Evolutionary conservation across 2,329 filamentous ascomycete species (phyloP), one percentile per base, ranked within the genome.

Genomic region (Sporothrix variecibatus): DNA sequence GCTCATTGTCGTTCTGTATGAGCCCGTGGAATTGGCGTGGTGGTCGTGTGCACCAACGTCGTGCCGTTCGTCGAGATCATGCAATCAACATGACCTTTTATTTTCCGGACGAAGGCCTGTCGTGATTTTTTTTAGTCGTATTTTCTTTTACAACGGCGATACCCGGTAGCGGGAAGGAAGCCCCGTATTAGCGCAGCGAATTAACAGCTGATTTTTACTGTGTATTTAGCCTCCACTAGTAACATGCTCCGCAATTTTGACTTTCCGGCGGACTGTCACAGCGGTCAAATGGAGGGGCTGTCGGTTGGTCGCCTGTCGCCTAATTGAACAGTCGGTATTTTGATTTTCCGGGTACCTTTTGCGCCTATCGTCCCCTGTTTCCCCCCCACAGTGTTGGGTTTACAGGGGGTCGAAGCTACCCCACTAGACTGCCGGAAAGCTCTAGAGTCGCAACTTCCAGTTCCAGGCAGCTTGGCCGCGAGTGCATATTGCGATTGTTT

Each of bases 291-390:
- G 6, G 38, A 46, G 51, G 62, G 72, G 64, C 56, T 26, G 28
- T 40, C 34, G 3, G 20, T 60, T 15, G 8, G 40, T 3, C 23
- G 23, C 3, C 23, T 43, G 40, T 3, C 23, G 23, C 3, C 23
- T 56, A 28, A 56, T 23, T 15, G 51, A 4, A 51, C 20, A 43
- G 56, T 64, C 70, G 73, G 73, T 62, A 34, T 62, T 72, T 72
- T n/a, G 51, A 72, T 74, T 68, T 51, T 74, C 73, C 73, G 69
- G n/a, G 49, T 28, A 8, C 26, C 38, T 28, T 38, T 38, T 15
- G 3, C 38, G 3, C 46, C 26, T 70, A 20, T 56, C 23, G 26
- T 20, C 46, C 65, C 23, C 31, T 67, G 26, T 65, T 40, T 28
- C 43, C 28, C 53, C n/a, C 15, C 43, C 49, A 6, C 28, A 9